These are phyloP conservation scores for Pseudogymnoascus sp. DNA, from an alignment of 2,329 filamentous ascomycete genomes.

Conservation along the genomic window DNA sequence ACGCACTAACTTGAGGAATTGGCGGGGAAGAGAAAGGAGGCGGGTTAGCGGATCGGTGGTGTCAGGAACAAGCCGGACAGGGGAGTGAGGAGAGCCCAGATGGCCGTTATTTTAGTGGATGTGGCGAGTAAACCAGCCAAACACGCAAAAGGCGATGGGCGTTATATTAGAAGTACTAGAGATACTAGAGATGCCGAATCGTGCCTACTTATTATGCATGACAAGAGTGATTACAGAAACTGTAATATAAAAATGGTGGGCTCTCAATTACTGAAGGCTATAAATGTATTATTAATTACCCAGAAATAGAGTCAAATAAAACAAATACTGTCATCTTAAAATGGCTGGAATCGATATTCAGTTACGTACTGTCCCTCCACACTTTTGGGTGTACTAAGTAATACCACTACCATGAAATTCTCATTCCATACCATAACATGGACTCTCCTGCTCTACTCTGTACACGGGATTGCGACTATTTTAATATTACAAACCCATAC, in stretches of 20 bases:
- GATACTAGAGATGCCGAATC: not conserved
- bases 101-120: not conserved
- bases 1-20: not conserved
- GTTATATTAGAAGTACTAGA: not conserved
- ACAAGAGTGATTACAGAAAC: too few relatives aligned
- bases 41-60: slow-evolving; percentile 2
- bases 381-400: too few relatives aligned
- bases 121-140: not conserved
- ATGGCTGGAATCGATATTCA: too few relatives aligned
- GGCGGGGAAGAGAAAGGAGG: not conserved
- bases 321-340: too few relatives aligned
- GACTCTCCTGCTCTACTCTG: not conserved
- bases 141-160: not conserved
- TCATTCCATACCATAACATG: not conserved
- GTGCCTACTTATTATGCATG: too few relatives aligned
- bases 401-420: too few relatives aligned
- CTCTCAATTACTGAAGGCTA: too few relatives aligned
- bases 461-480: not conserved
- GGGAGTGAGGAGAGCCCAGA: not conserved
- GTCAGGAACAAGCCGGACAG: not conserved
- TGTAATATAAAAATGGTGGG: too few relatives aligned
- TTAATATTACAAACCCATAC: not conserved
- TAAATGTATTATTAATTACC: too few relatives aligned
- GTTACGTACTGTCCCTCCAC: too few relatives aligned
- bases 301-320: too few relatives aligned